These are phyloP conservation scores for Pyrenula aspistea DNA, from an alignment of 495 filamentous ascomycete genomes.

Conservation along the genomic window DNA sequence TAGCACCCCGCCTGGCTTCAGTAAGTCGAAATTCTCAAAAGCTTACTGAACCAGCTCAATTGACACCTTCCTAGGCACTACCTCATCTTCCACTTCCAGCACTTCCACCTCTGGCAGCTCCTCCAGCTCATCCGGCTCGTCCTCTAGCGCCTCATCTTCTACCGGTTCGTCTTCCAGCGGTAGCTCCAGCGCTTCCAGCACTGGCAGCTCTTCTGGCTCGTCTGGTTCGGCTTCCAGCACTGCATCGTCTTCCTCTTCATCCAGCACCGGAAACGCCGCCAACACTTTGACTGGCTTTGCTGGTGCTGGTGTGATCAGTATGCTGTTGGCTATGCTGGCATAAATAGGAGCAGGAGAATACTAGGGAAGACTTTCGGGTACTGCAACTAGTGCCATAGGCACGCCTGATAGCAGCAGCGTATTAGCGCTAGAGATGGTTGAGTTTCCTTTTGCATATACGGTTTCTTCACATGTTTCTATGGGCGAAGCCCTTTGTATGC, in stretches of 20 bases:
- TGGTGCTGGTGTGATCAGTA: not conserved
- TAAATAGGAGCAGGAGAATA: not conserved
- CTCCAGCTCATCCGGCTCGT: not conserved
- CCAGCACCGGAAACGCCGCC: not conserved
- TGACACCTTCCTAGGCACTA: slow-evolving; percentile 1
- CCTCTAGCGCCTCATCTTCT: not conserved
- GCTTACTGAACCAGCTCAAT: not conserved
- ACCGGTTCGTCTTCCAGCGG: slow-evolving; percentile 9
- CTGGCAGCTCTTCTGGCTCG: slow-evolving; percentile 6
- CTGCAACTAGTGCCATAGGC: too few relatives aligned
- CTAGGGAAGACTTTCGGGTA: too few relatives aligned
- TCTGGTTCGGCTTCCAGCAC: slow-evolving; percentile 4
- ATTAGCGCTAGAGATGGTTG: too few relatives aligned
- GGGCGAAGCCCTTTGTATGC: not conserved
- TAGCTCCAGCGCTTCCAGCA: slow-evolving; percentile 8
- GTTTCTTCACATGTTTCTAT: not conserved
- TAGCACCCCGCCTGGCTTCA: slow-evolving; percentile 3
- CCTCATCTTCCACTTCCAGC: slow-evolving; percentile 4
- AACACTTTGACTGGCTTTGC: not conserved
- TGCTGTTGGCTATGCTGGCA: not conserved
- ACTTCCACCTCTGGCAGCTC: slow-evolving; percentile 2
- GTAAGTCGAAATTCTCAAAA: slow-evolving; percentile 10
- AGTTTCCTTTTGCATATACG: too few relatives aligned
- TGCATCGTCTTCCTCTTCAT: not conserved
- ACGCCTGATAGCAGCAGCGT: too few relatives aligned